Base-by-base conservation (phyloP, 257 asterid species). In the Przewalskia tangutica region DNA sequence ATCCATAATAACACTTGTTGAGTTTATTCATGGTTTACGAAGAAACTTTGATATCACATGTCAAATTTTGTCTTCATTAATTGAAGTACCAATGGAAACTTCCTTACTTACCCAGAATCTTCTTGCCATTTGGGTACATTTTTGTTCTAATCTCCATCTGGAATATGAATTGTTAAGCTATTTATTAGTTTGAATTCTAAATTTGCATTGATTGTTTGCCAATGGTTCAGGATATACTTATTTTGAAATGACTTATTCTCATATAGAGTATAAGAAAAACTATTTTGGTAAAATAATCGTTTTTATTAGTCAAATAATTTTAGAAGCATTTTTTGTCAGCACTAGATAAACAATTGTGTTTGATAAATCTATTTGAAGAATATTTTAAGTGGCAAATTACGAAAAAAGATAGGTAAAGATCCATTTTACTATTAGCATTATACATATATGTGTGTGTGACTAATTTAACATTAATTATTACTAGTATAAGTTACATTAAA, bases 71-170 rank as follows among this genome's bases (percentile, higher is more conserved):
- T 23, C n/a, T 12, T 73, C 23, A 23, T 50, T 50, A 23, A 73
- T 50, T 50, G 60, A 20, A 51, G 44, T 73, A 48, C 6, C 0
- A 46, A 71, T 73, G 62, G 62, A 73, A 73, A 17, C 62, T 73
- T 73, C 79, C 62, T 73, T 13, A 13, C 44, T 48, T 73, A 42
- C 44, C 79, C 0, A 12, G 79, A 73, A 73, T 23, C 40, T 73
- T 73, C 44, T 73, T 73, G 60, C 62, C 79, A 48, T 73, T 73
- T 73, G 79, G 38, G 17, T 73, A 50, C 44, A 50, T 73, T 73
- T 66, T 0, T 73, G 20, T 48, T 73, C 60, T 23, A 48, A 73
- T 73, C 1, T 48, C 3, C 11, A 20, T 73, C 42, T 73, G 11
- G 44, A 73, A 71, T 18, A 5, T 48, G 79, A 73, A 38, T 38